Percentiles rank a stretch among this genome's conserved stretches.
Conservation (phyloP, 179 eudicot species). For the Carnegiea gigantea region DNA sequence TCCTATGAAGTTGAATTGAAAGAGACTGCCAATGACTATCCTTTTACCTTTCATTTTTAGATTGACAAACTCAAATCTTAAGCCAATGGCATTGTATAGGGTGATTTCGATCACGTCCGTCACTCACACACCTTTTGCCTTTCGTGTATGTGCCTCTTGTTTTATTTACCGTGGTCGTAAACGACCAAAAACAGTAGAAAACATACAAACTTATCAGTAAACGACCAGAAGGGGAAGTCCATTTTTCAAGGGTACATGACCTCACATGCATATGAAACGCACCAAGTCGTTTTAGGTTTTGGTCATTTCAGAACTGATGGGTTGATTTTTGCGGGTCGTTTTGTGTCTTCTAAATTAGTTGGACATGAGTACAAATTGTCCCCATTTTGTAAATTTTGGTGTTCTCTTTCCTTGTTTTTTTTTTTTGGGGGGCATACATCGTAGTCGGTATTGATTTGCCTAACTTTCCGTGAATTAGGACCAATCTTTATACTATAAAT, state of each 20-base stretch:
- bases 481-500: background rate
- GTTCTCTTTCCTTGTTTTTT: background rate
- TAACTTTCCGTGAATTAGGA: background rate
- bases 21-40: background rate
- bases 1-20: background rate
- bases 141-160: background rate
- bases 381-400: background rate
- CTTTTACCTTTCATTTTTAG: background rate
- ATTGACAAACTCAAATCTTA: background rate
- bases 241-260: background rate
- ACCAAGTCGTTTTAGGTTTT: background rate
- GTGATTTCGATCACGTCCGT: background rate
- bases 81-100: background rate
- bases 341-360: background rate
- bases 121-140: no score
- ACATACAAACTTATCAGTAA: no score
- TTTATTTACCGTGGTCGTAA: no score
- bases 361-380: background rate
- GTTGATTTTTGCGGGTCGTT: background rate
- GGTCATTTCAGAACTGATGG: background rate
- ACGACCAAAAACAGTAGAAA: no score
- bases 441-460: background rate
- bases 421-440: background rate
- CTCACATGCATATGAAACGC: background rate
- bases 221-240: background rate